Base-by-base conservation (phyloP, 2,329 filamentous ascomycete genomes). In the Cadophora malorum region DNA sequence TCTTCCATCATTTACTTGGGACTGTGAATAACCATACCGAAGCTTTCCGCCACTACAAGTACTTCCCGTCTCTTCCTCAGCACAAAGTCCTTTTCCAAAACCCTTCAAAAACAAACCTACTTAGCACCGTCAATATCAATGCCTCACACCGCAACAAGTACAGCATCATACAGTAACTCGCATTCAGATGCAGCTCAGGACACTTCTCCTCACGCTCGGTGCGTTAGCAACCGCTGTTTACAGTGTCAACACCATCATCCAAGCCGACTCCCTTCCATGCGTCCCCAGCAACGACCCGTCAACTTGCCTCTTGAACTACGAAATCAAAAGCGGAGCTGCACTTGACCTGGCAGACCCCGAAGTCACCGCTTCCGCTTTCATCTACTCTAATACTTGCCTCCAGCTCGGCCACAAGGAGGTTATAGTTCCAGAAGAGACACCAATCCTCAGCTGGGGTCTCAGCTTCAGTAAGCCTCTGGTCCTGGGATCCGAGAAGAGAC, bases 261-360 rank as follows among this genome's bases (percentile, higher is more conserved):
- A 38, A 10, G 63, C 38, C 9, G 63, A 64, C 21, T 10, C 35
- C 31, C 23, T 56, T 21, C 38, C 63, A 25, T 64, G 63, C 5
- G 28, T 33, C 3, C 63, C 63, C 35, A 58, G 25, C 38, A 21
- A 23, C 1, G 19, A 47, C 21, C 23, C 52, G 12, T 49, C 21
- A 25, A 64, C 50, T 7, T 64, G 63, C 35, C 52, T 64, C 9
- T 16, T 64, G 7, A 64, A 64, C 38, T 64, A 64, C 52, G n/a
- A 12, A 45, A 64, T 49, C 10, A 64, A 23, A 21, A 64, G 63
- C 50, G 63, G 63, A n/a, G 31, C 21, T 2, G 23, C 53, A n/a
- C 3, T 56, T n/a, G 63, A 58, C 19, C 9, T 64, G 10, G 38
- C 35, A 7, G 52, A 56, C 25, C 50, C 33, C 12, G 3, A 33